These are phyloP conservation scores for Eutrema japonicum DNA, from an alignment of 345 rosid species.

Conservation along the genomic window DNA sequence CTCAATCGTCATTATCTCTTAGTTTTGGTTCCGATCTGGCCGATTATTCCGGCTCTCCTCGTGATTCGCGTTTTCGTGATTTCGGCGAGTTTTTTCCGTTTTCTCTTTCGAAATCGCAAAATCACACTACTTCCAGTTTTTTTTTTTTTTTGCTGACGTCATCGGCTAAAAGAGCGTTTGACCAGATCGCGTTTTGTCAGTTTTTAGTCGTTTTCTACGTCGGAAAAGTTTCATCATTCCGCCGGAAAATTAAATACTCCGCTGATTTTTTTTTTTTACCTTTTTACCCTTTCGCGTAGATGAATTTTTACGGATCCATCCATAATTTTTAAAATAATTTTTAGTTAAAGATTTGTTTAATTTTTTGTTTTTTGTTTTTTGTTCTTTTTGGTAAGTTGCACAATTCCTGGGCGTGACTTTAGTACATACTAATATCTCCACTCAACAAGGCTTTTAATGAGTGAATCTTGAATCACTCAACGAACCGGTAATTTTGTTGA, in stretches of 20 bases:
- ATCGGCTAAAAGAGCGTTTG: neutral
- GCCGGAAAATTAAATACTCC: neutral
- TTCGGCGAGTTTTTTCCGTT: neutral
- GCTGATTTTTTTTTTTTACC: neutral
- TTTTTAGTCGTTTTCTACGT: neutral
- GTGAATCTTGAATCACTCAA: neutral
- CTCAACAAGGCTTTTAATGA: neutral
- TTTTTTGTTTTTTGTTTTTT: neutral
- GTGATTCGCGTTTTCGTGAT: neutral
- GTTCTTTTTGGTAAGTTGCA: neutral
- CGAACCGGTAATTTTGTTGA: neutral
- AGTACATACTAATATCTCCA: neutral
- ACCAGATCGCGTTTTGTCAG: slow-evolving; percentile 1
- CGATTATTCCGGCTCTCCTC: neutral
- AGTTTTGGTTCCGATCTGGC: slow-evolving; percentile 21
- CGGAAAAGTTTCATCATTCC: neutral
- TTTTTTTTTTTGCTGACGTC: neutral
- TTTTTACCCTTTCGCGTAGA: slow-evolving; percentile 4
- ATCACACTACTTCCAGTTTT: neutral
- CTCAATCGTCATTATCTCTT: neutral
- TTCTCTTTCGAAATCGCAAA: neutral
- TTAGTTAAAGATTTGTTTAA: neutral
- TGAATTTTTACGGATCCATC: slow-evolving; percentile 4
- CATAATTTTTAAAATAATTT: neutral
- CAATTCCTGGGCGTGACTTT: slow-evolving; percentile 1